A percentile compares a stretch with the other conserved stretches of the same genome.
These are phyloP conservation scores for Colletotrichum magnum DNA, from an alignment of 2,329 filamentous ascomycete species.

Conservation along the genomic window DNA sequence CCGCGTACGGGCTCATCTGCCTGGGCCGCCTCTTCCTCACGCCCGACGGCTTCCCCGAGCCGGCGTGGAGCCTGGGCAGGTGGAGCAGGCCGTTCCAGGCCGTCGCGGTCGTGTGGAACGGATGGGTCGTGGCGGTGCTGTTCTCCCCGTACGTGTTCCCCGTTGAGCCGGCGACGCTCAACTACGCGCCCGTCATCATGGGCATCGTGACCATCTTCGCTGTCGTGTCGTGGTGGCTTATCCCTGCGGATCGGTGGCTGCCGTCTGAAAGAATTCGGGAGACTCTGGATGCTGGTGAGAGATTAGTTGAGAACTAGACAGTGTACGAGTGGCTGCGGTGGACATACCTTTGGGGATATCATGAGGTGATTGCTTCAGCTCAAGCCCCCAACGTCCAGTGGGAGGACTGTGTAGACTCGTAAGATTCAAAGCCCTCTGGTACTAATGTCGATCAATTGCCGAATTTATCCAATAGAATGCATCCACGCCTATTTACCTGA, in stretches of 20 bases:
- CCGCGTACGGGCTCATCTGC: slow-evolving; percentile 66
- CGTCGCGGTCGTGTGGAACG: slow-evolving; percentile 64
- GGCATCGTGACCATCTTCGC: slow-evolving; percentile 63
- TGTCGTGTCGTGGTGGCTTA: slow-evolving; percentile 62
- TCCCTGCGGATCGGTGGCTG: slow-evolving; percentile 62
- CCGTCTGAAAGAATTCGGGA: slow-evolving; percentile 59
- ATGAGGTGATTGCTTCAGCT: too few species aligned
- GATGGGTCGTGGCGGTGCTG: slow-evolving; percentile 63
- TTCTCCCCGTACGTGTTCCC: slow-evolving; percentile 63
- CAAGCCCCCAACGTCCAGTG: too few species aligned
- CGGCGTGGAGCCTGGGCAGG: slow-evolving; percentile 60
- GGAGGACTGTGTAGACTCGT: too few species aligned
- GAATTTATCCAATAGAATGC: too few species aligned
- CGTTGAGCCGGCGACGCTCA: slow-evolving; percentile 57
- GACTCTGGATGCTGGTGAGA: slow-evolving; percentile 45
- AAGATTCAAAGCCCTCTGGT: too few species aligned
- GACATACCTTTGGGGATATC: too few species aligned
- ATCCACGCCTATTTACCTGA: too few species aligned
- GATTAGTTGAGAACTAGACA: slow-evolving; percentile 16
- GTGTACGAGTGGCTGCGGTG: background rate
- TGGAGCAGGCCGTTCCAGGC: slow-evolving; percentile 62
- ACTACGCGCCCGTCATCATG: slow-evolving; percentile 68
- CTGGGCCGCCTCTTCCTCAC: slow-evolving; percentile 63
- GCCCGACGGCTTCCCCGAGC: slow-evolving; percentile 61
- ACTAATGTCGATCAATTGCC: too few species aligned